A percentile compares a stretch with the other conserved stretches of the same genome.
Conservation (phyloP, 169 alveolate species). For the Plasmodium sp. region DNA sequence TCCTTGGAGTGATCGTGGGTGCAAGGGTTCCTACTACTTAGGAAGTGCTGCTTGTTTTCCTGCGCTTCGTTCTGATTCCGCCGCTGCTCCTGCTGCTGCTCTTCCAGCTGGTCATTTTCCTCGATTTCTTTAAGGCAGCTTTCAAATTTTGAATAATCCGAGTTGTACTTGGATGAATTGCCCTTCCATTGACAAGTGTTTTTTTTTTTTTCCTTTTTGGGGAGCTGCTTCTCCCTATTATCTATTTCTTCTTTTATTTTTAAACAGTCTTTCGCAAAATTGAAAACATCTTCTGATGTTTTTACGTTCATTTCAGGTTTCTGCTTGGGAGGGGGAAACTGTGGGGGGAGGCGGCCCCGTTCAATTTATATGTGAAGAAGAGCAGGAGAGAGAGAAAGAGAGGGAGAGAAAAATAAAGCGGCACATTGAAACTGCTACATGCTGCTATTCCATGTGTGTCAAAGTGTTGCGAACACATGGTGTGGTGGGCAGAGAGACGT, state of each 20-base stretch:
- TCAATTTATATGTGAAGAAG: background rate
- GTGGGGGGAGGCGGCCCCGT: background rate
- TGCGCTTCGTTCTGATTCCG: slow-evolving; percentile 1
- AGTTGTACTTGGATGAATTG: slow-evolving; percentile 22
- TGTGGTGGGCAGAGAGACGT: background rate
- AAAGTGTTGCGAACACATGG: background rate
- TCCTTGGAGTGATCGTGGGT: slow-evolving; percentile 74
- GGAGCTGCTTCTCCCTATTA: background rate
- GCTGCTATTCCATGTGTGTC: background rate
- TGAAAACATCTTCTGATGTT: slow-evolving; percentile 68
- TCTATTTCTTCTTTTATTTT: slow-evolving; percentile 73
- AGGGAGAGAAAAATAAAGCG: background rate
- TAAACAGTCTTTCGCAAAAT: slow-evolving; percentile 66
- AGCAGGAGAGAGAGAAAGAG: background rate
- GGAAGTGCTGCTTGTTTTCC: slow-evolving; percentile 7
- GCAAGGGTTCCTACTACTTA: slow-evolving; percentile 43
- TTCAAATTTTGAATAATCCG: slow-evolving; percentile 67
- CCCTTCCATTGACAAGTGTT: background rate
- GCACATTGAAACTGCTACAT: background rate
- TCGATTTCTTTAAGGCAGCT: slow-evolving; percentile 58
- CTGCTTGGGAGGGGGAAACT: background rate
- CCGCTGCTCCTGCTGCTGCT: slow-evolving; percentile 15
- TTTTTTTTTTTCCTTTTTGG: slow-evolving; percentile 9
- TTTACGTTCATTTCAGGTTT: slow-evolving; percentile 34
- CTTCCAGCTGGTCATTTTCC: slow-evolving; percentile 42